Evolutionary conservation across 1,284 basidiomycete species (phyloP), one percentile per base, ranked within the genome.

Genomic region (Pseudozyma sp.): DNA sequence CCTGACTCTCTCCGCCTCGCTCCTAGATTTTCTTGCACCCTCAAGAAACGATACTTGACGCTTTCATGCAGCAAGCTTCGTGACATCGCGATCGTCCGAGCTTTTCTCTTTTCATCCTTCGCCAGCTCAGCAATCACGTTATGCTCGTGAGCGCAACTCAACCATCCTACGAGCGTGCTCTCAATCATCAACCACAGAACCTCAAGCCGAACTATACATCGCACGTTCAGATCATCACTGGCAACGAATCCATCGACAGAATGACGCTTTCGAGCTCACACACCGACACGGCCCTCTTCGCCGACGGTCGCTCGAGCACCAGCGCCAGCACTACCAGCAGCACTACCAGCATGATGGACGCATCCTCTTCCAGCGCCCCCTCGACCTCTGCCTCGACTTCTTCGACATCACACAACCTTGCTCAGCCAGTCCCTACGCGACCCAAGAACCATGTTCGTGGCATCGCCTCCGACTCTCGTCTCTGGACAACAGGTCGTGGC

Each of bases 391-490:
- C 51, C 5, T 52, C 53, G 31, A 45, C 63, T 13, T 60, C 69
- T 35, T n/a, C 48, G 5, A 5, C 49, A 13, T 52, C 64, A 1
- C 53, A 53, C 25, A 61, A 42, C 42, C 54, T 60, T 5, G 54
- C 43, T 4, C 70, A 68, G 34, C 50, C 65, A 6, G 21, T 74
- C 48, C 71, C 71, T 2, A 55, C 73, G 21, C 60, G 70, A 14
- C 75, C 75, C 16, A 64, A 72, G 55, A 70, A 76, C 44, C 70
- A 76, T 38, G 57, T 76, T n/a, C 70, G 74, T 31, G 66, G 70
- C 54, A 40, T 63, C 54, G 70, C 59, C 42, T 70, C 64, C 1
- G 74, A 76, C n/a, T 67, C 74, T 39, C 64, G 62, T 16, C 45
- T 72, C 35, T 69, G 66, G 61, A 68, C 69, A 2, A 70, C 72